Percentiles rank a stretch among this genome's conserved stretches.
Evolutionary conservation across 2,329 filamentous ascomycete genomes (phyloP).

Genomic region (Fusarium illudens): DNA sequence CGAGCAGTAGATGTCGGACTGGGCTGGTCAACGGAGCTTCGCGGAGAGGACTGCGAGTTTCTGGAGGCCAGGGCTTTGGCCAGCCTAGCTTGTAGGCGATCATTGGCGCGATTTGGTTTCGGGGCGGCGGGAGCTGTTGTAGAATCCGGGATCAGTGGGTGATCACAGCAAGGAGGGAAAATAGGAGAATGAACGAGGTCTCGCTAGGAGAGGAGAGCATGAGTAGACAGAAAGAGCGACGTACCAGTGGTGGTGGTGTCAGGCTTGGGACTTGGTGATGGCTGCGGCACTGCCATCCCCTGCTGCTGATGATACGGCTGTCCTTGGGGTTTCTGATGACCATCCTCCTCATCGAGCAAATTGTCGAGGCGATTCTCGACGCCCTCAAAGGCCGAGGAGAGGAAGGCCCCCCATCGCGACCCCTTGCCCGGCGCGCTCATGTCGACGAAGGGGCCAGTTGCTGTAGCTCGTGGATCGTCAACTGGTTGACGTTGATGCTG

Average conservation of each 20-base stretch:
- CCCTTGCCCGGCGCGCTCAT: conserved; percentile 61
- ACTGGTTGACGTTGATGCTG: conserved; percentile 32
- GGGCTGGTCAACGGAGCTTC: conserved; percentile 49
- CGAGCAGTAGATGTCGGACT: conserved; percentile 43
- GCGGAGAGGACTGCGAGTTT: conserved; percentile 50
- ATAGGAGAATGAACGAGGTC: not conserved
- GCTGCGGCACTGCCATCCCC: conserved; percentile 31
- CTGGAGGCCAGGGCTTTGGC: conserved; percentile 87
- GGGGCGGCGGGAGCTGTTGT: conserved; percentile 60
- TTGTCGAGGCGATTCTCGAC: conserved; percentile 93
- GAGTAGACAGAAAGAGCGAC: not conserved
- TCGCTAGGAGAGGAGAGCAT: not conserved
- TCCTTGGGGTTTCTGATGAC: conserved; percentile 24
- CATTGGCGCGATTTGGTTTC: conserved; percentile 76
- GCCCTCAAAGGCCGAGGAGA: conserved; percentile 90
- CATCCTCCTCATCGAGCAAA: conserved; percentile 80
- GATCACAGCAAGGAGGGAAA: not conserved
- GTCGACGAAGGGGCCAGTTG: conserved; percentile 23
- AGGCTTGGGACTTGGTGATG: conserved; percentile 46
- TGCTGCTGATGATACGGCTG: conserved; percentile 31
- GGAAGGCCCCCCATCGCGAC: conserved; percentile 79
- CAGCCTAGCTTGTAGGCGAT: conserved; percentile 86
- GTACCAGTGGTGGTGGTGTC: conserved; percentile 6
- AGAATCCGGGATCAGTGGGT: not conserved
- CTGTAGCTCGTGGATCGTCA: conserved; percentile 27